Base-by-base conservation (phyloP, 139 green algal genomes). In the Closterium sp. region DNA sequence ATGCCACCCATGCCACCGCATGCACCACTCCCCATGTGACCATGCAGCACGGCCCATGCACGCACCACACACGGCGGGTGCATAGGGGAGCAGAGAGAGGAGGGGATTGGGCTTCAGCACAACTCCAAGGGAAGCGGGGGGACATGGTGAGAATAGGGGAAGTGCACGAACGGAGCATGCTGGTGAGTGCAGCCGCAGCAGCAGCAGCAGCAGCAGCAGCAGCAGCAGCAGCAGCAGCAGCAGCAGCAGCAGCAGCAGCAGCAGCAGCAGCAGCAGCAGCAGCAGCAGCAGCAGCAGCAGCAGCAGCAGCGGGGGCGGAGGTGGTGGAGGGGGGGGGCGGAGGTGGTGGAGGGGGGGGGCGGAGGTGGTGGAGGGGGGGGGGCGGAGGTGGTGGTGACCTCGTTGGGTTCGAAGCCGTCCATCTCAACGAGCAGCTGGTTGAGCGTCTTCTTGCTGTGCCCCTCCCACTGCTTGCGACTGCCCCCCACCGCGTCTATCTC, bases 381-480 rank as follows among this genome's bases (percentile, higher is more conserved):
- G 42, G 7, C 42, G 42, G 42, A 62, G 42, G 42, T 7, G 5
- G 7, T 62, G 42, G 42, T 70, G 45, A 93, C 90, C 79, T 95
- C 92, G 70, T 95, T 95, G 93, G 97, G 98, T 97, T 99, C 98
- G 89, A 99, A 99, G 88, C 98, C 98, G 90, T 99, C 98, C 98
- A 99, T 99, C 96, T 99, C 98, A 29, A 96, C 97, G 24, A 98
- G 96, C 91, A 98, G 96, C 95, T 97, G 96, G 89, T 97, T 96
- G 89, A 96, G 93, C n/a, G 94, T 96, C 85, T 96, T 99, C 89
- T 97, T 96, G 96, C 98, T 98, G 92, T 98, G 92, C 87, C 92
- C 93, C 92, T 95, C 92, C 92, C 89, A 94, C 42, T 95, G 89
- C 91, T 95, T 95, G 11, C 93, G 45, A 70, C 90, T 91, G 84